A percentile compares a stretch with the other conserved stretches of the same genome.
phyloP scores from a whole-genome alignment of 169 alveolate genomes.

The Babesia ovata region DNA sequence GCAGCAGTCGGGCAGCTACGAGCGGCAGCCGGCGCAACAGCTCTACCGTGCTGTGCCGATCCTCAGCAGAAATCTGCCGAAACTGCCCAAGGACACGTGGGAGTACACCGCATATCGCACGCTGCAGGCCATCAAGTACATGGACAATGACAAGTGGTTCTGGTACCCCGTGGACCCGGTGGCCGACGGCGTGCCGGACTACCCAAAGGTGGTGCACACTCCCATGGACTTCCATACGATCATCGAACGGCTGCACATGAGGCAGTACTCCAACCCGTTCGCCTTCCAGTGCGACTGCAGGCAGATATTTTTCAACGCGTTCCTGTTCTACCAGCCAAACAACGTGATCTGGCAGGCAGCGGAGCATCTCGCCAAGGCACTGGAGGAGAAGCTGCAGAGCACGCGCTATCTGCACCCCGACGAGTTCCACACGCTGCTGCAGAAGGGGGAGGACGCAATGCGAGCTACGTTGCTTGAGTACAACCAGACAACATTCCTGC shows the following conservation, averaged over 20 bases:
- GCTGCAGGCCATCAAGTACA: slow-evolving; percentile 53
- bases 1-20: slow-evolving; percentile 18
- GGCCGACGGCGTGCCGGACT: slow-evolving; percentile 70
- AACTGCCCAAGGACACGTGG: slow-evolving; percentile 66
- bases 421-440: slow-evolving; percentile 44
- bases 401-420: slow-evolving; percentile 73
- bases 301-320: slow-evolving; percentile 87
- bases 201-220: slow-evolving; percentile 38
- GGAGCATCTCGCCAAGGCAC: slow-evolving; percentile 69
- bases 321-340: slow-evolving; percentile 73
- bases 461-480: slow-evolving; percentile 25
- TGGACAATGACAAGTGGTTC: slow-evolving; percentile 71
- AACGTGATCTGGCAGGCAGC: slow-evolving; percentile 82
- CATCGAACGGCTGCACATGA: slow-evolving; percentile 62
- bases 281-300: slow-evolving; percentile 90
- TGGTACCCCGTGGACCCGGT: slow-evolving; percentile 73
- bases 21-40: slow-evolving; percentile 19
- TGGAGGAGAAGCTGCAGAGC: slow-evolving; percentile 70
- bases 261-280: slow-evolving; percentile 84
- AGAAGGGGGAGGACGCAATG: slow-evolving; percentile 58
- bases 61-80: slow-evolving; percentile 54
- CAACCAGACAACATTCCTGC: slow-evolving; percentile 30
- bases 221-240: slow-evolving; percentile 70
- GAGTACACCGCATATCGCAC: slow-evolving; percentile 66
- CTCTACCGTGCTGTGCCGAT: slow-evolving; percentile 58